Conservation (phyloP, 805 yeast species). For the Saturnispora silvae region DNA sequence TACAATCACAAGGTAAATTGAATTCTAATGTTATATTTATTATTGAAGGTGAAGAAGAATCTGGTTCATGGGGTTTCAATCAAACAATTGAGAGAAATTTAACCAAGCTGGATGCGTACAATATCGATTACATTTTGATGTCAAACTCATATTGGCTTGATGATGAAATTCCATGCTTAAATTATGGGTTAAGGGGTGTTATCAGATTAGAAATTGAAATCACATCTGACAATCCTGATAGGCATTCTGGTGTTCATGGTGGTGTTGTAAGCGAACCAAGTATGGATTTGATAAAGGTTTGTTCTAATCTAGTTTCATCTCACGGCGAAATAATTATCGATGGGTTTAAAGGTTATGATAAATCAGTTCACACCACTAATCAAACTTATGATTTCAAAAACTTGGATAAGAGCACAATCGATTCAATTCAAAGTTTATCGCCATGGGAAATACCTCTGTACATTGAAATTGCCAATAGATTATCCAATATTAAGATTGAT, state of each 20-base stretch:
- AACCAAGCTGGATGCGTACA: constrained; percentile 23
- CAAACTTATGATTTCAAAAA: constrained; percentile 2
- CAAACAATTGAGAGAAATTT: constrained; percentile 42
- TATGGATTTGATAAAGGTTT: constrained; percentile 65
- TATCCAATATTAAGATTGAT: constrained; percentile 24
- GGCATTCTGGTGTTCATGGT: constrained; percentile 96
- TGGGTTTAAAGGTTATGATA: constrained; percentile 22
- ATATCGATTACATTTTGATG: constrained; percentile 79
- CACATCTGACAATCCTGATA: constrained; percentile 66
- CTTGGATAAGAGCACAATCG: constrained; percentile 1
- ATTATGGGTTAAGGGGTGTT: constrained; percentile 91
- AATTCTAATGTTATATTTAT: constrained; percentile 69
- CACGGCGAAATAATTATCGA: constrained; percentile 53
- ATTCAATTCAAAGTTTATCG: constrained; percentile 14
- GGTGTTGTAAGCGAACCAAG: constrained; percentile 86
- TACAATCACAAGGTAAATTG: constrained; percentile 40
- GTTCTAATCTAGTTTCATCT: constrained; percentile 49
- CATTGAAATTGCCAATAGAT: constrained; percentile 42
- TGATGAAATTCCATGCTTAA: constrained; percentile 78
- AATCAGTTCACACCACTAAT: not conserved
- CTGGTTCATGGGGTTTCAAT: constrained; percentile 81
- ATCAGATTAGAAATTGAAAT: constrained; percentile 68
- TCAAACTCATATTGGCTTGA: constrained; percentile 94
- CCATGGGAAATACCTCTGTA: constrained; percentile 51
- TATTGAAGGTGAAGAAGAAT: constrained; percentile 93